Percentiles rank a stretch among this genome's conserved stretches.
Evolutionary conservation across 306 rosid genomes (phyloP).

Genomic region (Urtica urens): DNA sequence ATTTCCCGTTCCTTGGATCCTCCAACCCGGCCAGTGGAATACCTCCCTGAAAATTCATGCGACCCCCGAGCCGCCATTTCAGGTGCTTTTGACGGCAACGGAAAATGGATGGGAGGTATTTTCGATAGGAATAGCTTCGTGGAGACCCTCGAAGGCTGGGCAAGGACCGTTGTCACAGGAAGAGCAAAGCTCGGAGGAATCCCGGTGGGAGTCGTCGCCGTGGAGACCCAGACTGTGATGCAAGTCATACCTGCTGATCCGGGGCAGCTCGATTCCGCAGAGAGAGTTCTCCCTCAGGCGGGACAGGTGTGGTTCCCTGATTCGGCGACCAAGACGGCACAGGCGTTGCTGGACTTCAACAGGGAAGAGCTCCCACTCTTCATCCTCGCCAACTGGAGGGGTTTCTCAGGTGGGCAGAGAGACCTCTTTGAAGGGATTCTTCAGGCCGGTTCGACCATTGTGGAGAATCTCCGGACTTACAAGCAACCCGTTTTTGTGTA

Average conservation of each 20-base stretch:
- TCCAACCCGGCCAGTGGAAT: slow-evolving; percentile 80
- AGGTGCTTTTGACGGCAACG: slow-evolving; percentile 49
- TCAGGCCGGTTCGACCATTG: slow-evolving; percentile 99
- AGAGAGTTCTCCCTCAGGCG: slow-evolving; percentile 97
- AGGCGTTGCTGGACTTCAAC: slow-evolving; percentile 83
- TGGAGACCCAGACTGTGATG: slow-evolving; percentile 95
- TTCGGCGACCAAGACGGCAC: slow-evolving; percentile 91
- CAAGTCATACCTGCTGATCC: slow-evolving; percentile 99
- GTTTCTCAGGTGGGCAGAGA: slow-evolving; percentile 98
- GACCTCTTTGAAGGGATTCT: slow-evolving; percentile 98
- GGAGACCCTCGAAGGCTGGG: slow-evolving; percentile 99
- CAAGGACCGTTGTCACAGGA: slow-evolving; percentile 94
- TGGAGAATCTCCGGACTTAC: slow-evolving; percentile 94
- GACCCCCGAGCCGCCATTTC: slow-evolving; percentile 94
- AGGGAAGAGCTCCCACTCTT: slow-evolving; percentile 94
- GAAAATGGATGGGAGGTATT: slow-evolving; percentile 87
- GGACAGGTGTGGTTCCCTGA: slow-evolving; percentile 99
- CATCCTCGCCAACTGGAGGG: slow-evolving; percentile 97
- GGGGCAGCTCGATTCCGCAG: slow-evolving; percentile 95
- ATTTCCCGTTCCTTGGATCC: slow-evolving; percentile 68
- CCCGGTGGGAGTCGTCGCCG: slow-evolving; percentile 91
- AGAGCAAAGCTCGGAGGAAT: slow-evolving; percentile 99
- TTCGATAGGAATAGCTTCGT: slow-evolving; percentile 94
- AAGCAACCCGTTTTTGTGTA: slow-evolving; percentile 85
- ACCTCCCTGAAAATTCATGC: slow-evolving; percentile 77